Conservation (phyloP, 805 yeast species). For the Sporopachydermia lactativora region DNA sequence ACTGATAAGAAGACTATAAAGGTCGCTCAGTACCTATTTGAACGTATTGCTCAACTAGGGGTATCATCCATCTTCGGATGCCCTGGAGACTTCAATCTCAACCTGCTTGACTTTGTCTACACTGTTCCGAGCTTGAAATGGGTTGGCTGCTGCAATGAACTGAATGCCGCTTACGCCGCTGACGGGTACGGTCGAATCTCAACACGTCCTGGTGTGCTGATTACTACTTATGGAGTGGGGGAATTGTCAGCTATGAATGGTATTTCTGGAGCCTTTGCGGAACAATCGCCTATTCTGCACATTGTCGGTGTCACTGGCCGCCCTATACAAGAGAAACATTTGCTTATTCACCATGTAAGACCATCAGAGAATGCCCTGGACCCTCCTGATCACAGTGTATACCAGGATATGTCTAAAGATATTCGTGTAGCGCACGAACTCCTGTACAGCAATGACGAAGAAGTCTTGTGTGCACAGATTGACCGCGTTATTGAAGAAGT, state of each 20-base stretch:
- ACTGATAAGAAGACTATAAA: constrained; percentile 6
- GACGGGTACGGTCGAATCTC: constrained; percentile 74
- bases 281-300: constrained; percentile 65
- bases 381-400: constrained; percentile 52
- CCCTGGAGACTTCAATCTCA: constrained; percentile 31
- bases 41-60: constrained; percentile 21
- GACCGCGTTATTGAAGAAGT: constrained; percentile 52
- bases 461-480: constrained; percentile 40
- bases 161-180: constrained; percentile 80
- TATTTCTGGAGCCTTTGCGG: constrained; percentile 71
- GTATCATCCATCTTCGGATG: constrained; percentile 24
- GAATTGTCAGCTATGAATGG: constrained; percentile 80
- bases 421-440: constrained; percentile 43
- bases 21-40: constrained; percentile 19
- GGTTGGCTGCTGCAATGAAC: constrained; percentile 80
- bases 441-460: constrained; percentile 24
- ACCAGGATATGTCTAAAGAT: constrained; percentile 45
- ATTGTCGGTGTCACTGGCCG: constrained; percentile 65
- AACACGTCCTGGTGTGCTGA: constrained; percentile 47
- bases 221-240: constrained; percentile 82
- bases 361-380: constrained; percentile 19
- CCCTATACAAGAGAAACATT: constrained; percentile 20
- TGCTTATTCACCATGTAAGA: constrained; percentile 24
- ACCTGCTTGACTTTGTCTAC: constrained; percentile 24
- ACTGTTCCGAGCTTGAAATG: constrained; percentile 37